Conservation (phyloP, 176 grass and related monocot genomes). For the Rhipidocladum racemiflorum region DNA sequence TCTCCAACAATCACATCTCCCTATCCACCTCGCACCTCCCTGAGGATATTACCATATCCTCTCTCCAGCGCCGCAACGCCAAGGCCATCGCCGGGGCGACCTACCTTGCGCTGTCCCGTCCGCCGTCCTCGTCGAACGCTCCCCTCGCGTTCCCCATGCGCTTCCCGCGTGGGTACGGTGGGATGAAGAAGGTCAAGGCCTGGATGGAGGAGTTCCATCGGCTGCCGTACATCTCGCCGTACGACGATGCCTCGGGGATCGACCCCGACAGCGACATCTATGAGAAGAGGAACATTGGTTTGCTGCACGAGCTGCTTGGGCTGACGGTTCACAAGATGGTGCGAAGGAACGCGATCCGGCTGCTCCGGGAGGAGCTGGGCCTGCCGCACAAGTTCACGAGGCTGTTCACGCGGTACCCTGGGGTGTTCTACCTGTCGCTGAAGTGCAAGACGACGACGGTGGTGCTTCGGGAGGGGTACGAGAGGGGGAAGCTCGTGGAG, state of each 20-base stretch:
- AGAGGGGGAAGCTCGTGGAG: constrained; percentile 83
- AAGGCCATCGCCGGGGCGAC: constrained; percentile 45
- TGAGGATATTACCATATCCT: constrained; percentile 58
- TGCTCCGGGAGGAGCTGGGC: constrained; percentile 72
- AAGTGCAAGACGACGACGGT: constrained; percentile 89
- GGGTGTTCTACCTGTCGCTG: constrained; percentile 79
- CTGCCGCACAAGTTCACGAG: constrained; percentile 86
- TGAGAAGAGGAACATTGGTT: constrained; percentile 83
- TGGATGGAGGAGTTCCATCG: constrained; percentile 97
- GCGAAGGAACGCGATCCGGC: constrained; percentile 71
- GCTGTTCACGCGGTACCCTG: constrained; percentile 79
- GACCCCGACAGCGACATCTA: constrained; percentile 87
- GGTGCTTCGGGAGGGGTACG: constrained; percentile 77
- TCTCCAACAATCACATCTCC: constrained; percentile 58
- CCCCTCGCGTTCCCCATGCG: constrained; percentile 89
- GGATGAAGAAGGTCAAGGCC: constrained; percentile 87
- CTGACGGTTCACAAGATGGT: constrained; percentile 93
- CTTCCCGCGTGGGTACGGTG: constrained; percentile 81
- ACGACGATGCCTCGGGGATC: constrained; percentile 69
- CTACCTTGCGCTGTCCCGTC: constrained; percentile 58
- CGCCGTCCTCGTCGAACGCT: constrained; percentile 53
- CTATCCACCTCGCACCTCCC: constrained; percentile 38
- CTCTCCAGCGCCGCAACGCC: constrained; percentile 60
- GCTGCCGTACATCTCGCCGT: constrained; percentile 90
- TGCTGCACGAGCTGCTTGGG: constrained; percentile 83